Base-by-base conservation (phyloP, 345 rosid genomes). In the Barbarea vulgaris region DNA sequence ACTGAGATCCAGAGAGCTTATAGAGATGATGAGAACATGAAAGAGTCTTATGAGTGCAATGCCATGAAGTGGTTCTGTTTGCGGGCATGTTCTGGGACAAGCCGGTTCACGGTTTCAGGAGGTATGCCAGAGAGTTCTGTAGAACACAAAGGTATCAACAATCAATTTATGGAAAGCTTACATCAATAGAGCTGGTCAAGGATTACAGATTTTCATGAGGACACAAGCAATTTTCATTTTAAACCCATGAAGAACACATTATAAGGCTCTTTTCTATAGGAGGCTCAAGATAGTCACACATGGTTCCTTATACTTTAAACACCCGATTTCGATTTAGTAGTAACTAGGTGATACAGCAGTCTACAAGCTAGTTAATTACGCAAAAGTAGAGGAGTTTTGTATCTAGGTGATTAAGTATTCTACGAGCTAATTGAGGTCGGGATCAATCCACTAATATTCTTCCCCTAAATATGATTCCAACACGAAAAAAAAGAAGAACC, bases 1-100 rank as follows among this genome's bases (percentile, higher is more conserved):
- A 64, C 69, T 14, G 69, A 30, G 41, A 64, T 18, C 42, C 36
- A 64, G 37, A 44, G 72, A 68, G 52, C 27, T 53, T 54, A 37
- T 18, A 52, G 51, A 17, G 34, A 30, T 9, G 37, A 37, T 25
- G 52, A 37, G 24, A 54, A 27, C 47, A 30, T 4, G 9, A 15
- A 9, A 18, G n/a, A 13, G 50, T 57, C 34, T 50, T 84, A 89
- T 6, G 87, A 21, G 76, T 89, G 82, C 81, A 91, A 79, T 3
- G 97, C 97, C 97, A 89, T 91, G 88, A 91, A 91, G 70, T 73
- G 80, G 83, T 89, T 91, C 85, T 89, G 93, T 78, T 89, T 91
- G 9, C 93, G 92, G 52, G 93, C 92, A 75, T 88, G 88, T 55
- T 88, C 93, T 0, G 96, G 97, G 47, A 88, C 84, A 46, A 91